Evolutionary conservation across 2,329 filamentous ascomycete genomes (phyloP), one percentile per base, ranked within the genome.

Genomic region (Chrysoporthe austroafricana): DNA sequence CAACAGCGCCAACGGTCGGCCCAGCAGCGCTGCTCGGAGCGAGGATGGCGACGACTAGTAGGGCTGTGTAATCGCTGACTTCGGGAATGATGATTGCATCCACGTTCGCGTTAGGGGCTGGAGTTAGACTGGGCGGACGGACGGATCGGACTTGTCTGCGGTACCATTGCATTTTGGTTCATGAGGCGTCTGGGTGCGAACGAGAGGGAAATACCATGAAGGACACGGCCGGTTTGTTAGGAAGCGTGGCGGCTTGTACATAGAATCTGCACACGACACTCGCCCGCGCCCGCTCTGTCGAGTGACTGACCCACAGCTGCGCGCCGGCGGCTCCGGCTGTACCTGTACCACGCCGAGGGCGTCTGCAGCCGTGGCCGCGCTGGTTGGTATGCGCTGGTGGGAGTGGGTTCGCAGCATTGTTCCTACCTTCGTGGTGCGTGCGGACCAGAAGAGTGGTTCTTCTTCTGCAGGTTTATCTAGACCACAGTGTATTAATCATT

Each of bases 191-290:
- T 62, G 58, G 65, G 67, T 46, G 44, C 52, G 66, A 48, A 46
- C 61, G 68, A 63, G 50, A 50, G 66, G 68, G 66, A 70, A 68
- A 70, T 70, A 70, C 68, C 68, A 69, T 58, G 61, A 60, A 50
- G 66, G 63, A 39, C 26, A 56, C 42, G 66, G 63, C 63, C 48
- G 63, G 46, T 48, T 54, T 58, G 26, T 39, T 36, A n/a, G 63
- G 39, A 64, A 46, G 50, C 14, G 21, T 7, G 36, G 11, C 32
- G 16, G 54, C 52, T 54, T 21, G 50, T 63, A 56, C 36, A 63
- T 42, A 54, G 50, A 43, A 34, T 14, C 16, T 21, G n/a, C 36
- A 42, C 39, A 52, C 43, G 32, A 14, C 46, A 63, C 48, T 54
- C 14, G 14, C 44, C 21, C 26, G 1, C 26, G 1, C 36, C 26